These are phyloP conservation scores for Marasmius fiardii DNA, from an alignment of 1,284 basidiomycete genomes.

Conservation along the genomic window DNA sequence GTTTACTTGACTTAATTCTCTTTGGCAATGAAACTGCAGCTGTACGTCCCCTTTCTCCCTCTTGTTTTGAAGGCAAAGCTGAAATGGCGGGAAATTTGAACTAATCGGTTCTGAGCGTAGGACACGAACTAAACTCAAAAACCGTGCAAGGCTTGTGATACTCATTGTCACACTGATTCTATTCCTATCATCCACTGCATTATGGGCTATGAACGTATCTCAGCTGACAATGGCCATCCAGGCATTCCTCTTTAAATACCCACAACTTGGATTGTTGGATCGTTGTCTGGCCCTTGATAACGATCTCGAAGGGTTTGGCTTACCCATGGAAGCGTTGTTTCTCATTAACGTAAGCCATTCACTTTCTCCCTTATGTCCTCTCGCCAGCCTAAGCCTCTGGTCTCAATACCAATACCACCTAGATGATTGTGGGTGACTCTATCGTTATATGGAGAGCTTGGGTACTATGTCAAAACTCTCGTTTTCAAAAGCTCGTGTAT, in stretches of 20 bases:
- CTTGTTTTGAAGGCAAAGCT: too few species aligned
- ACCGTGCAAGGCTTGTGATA: not conserved
- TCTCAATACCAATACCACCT: not conserved
- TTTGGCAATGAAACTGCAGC: conserved; percentile 4
- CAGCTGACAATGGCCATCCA: not conserved
- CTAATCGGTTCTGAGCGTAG: not conserved
- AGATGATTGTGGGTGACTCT: conserved; percentile 11
- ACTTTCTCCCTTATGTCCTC: not conserved
- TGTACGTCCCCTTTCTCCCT: conserved; percentile 1
- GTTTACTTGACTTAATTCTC: not conserved
- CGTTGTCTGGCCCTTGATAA: not conserved
- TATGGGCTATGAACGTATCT: conserved; percentile 7
- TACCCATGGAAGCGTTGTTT: conserved; percentile 1
- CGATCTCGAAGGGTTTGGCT: not conserved
- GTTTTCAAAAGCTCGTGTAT: not conserved
- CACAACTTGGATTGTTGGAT: not conserved
- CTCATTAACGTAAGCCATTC: not conserved
- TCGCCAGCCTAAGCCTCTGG: not conserved
- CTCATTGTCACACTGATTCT: conserved; percentile 1
- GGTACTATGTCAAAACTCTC: not conserved
- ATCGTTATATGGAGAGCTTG: conserved; percentile 12
- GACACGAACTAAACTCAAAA: not conserved
- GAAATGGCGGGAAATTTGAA: not conserved
- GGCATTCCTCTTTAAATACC: not conserved
- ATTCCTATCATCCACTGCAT: conserved; percentile 4